Base-by-base conservation (phyloP, 805 yeast species). In the Candida jianshihensis region DNA sequence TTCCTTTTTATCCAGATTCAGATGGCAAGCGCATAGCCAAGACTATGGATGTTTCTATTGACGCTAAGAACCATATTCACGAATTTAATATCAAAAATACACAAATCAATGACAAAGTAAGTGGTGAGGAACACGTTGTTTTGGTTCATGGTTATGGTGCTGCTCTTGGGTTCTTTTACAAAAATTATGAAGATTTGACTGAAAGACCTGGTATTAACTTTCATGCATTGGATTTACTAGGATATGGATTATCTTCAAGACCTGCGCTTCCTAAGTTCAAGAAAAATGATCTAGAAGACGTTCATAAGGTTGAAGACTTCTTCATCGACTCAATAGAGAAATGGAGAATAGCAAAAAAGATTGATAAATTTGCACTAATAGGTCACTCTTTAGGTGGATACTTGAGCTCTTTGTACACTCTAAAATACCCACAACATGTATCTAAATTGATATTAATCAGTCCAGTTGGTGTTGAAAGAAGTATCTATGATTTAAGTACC, bases 121-220 rank as follows among this genome's bases (percentile, higher is more conserved):
- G 43, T 4, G 39, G 42, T 11, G 57, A 50, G 19, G 60, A 57
- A 37, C 84, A 78, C 50, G 60, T 83, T 12, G 87, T 87, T 2
- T 56, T 85, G 29, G 63, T 86, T 6, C 96, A 87, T 55, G 96
- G 96, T 1, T 86, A 84, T 50, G 95, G 92, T 4, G 94, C 95
- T 0, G 85, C 88, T 2, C 63, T 82, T 21, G 95, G 90, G 0
- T 73, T 84, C 41, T 85, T 81, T 48, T 67, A 75, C 49, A 75
- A 73, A 42, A 84, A 84, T 54, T 70, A 81, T 45, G 78, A 75
- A 40, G 62, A 59, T 1, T 50, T 77, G 31, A 55, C 70, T 4
- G 42, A 62, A 18, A 60, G 70, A 13, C 75, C 77, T 0, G 83
- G 82, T 4, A 64, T 68, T 12, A 65, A 66, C 34, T 54, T 78